Evolutionary conservation across 163 green algal species (phyloP).

Genomic region (Chlorella variabilis): DNA sequence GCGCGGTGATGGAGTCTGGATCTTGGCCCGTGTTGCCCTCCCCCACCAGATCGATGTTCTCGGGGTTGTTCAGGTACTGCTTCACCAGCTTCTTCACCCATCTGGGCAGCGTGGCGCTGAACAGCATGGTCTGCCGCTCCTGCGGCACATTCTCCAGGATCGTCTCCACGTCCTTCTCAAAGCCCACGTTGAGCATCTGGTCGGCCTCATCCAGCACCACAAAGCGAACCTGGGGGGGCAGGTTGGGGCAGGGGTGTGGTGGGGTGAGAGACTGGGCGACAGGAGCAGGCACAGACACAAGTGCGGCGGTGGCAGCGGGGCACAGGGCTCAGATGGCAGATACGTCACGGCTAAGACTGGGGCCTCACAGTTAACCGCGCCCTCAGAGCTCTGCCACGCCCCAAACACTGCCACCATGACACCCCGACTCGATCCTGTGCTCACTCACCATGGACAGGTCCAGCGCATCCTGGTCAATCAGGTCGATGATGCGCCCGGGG

Average conservation of each 20-base stretch:
- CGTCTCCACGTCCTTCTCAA: constrained; percentile 97
- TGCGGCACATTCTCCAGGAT: constrained; percentile 83
- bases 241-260: too few relatives aligned
- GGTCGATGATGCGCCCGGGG: constrained; percentile 96
- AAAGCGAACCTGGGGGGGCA: constrained; percentile 69
- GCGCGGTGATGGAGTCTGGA: constrained; percentile 82
- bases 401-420: too few relatives aligned
- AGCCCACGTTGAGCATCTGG: constrained; percentile 98
- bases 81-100: constrained; percentile 85
- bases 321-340: too few relatives aligned
- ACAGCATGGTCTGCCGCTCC: constrained; percentile 95
- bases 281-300: too few relatives aligned
- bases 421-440: too few relatives aligned
- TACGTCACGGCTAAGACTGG: too few relatives aligned
- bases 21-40: constrained; percentile 88
- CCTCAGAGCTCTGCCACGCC: too few relatives aligned
- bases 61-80: constrained; percentile 84
- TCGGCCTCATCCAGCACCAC: constrained; percentile 98
- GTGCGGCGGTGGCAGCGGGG: neutral
- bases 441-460: constrained; percentile 67
- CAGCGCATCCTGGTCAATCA: constrained; percentile 86
- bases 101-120: constrained; percentile 94
- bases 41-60: constrained; percentile 92
- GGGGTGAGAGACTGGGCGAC: too few relatives aligned
- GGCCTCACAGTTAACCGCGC: too few relatives aligned